phyloP scores from a whole-genome alignment of 2,329 filamentous ascomycete species.

The Teratosphaeria epicoccoides region DNA sequence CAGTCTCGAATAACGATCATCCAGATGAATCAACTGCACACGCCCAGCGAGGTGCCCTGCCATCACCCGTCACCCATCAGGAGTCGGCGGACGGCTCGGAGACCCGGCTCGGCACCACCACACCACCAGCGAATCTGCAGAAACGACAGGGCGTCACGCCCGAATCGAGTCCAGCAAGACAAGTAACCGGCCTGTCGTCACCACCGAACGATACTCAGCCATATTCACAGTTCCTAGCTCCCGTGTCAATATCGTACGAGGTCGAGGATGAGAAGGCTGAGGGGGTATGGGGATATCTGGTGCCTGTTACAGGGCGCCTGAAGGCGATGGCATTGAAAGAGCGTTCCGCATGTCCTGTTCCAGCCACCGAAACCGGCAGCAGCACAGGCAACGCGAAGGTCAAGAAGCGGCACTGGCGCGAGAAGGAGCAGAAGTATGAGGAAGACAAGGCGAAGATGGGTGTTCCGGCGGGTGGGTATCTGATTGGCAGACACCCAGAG shows the following conservation, averaged over 20 bases:
- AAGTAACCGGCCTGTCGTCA: slow-evolving; percentile 40
- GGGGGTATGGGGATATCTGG: slow-evolving; percentile 91
- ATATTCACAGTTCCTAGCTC: slow-evolving; percentile 70
- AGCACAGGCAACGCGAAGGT: slow-evolving; percentile 36
- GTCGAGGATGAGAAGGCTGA: slow-evolving; percentile 75
- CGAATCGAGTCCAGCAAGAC: slow-evolving; percentile 22
- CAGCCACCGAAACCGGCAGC: slow-evolving; percentile 30
- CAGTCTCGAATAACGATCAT: slow-evolving; percentile 10
- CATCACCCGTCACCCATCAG: slow-evolving; percentile 67
- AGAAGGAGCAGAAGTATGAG: slow-evolving; percentile 53
- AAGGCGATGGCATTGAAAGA: slow-evolving; percentile 64
- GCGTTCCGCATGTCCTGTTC: slow-evolving; percentile 57
- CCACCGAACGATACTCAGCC: slow-evolving; percentile 69
- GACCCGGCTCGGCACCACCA: slow-evolving; percentile 58
- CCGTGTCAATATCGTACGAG: slow-evolving; percentile 62
- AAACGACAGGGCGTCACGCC: slow-evolving; percentile 38
- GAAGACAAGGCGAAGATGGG: slow-evolving; percentile 38
- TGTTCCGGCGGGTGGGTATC: slow-evolving; percentile 66
- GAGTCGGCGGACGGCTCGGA: slow-evolving; percentile 59
- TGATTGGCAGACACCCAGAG: slow-evolving; percentile 87
- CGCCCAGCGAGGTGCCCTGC: slow-evolving; percentile 60
- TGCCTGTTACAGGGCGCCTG: slow-evolving; percentile 54
- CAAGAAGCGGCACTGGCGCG: slow-evolving; percentile 43
- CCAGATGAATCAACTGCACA: slow-evolving; percentile 11
- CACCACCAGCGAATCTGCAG: slow-evolving; percentile 38